These are phyloP conservation scores for Lipomyces japonicus DNA, from an alignment of 805 yeast species.

Conservation along the genomic window DNA sequence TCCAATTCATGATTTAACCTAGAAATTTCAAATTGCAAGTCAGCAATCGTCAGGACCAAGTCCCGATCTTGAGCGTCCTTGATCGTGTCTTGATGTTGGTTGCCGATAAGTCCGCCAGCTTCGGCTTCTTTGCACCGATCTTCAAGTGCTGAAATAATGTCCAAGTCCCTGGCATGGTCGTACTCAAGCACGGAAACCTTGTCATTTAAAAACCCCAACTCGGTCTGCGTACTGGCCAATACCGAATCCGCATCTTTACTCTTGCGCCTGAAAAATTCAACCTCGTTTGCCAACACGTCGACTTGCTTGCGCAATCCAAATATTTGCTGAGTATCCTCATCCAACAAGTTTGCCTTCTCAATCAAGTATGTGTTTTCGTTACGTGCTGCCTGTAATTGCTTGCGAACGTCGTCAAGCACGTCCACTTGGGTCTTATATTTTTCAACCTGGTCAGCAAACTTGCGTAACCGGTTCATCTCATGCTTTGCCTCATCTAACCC, in stretches of 20 bases:
- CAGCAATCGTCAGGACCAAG: constrained; percentile 1
- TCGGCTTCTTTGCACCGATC: constrained; percentile 13
- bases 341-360: constrained; percentile 23
- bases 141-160: constrained; percentile 7
- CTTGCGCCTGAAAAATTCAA: constrained; percentile 18
- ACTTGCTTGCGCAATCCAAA: constrained; percentile 24
- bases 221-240: constrained; percentile 5
- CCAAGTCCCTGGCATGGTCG: constrained; percentile 7
- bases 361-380: constrained; percentile 24
- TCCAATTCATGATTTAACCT: constrained; percentile 2
- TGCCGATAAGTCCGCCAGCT: constrained; percentile 5
- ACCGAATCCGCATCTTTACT: constrained; percentile 9
- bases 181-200: constrained; percentile 2
- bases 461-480: constrained; percentile 18
- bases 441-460: constrained; percentile 15
- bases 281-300: constrained; percentile 19
- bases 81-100: background rate
- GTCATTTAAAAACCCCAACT: constrained; percentile 9
- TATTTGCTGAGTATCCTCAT: constrained; percentile 24
- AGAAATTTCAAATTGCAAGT: background rate
- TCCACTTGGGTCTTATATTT: constrained; percentile 20
- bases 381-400: constrained; percentile 11
- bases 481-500: constrained; percentile 24
- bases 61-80: constrained; percentile 8
- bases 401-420: constrained; percentile 5